These are phyloP conservation scores for Fusarium incarnatum DNA, from an alignment of 2,329 filamentous ascomycete genomes.

Conservation along the genomic window DNA sequence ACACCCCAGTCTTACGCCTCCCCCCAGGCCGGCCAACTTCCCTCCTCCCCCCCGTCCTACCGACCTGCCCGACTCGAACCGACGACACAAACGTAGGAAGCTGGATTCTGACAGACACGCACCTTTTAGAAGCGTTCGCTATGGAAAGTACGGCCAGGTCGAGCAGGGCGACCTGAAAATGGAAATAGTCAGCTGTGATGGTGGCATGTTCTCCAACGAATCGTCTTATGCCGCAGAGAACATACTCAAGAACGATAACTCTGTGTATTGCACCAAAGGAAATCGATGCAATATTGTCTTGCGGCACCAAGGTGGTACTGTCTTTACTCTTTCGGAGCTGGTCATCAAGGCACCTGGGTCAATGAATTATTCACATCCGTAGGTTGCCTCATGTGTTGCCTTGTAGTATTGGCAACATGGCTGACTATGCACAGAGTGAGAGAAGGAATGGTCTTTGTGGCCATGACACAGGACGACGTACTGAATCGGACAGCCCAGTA, in stretches of 20 bases:
- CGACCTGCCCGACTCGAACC: conserved; percentile 60
- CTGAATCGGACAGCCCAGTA: conserved; percentile 79
- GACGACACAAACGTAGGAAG: conserved; percentile 75
- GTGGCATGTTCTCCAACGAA: conserved; percentile 75
- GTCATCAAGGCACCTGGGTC: conserved; percentile 86
- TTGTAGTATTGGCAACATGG: conserved; percentile 19
- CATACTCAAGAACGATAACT: conserved; percentile 82
- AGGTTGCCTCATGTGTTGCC: conserved; percentile 56
- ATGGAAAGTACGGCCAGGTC: conserved; percentile 89
- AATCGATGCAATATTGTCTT: conserved; percentile 88
- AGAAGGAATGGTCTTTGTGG: conserved; percentile 91
- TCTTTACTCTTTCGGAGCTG: conserved; percentile 86
- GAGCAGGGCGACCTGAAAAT: conserved; percentile 83
- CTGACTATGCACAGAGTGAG: conserved; percentile 71
- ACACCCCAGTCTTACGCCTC: conserved; percentile 47
- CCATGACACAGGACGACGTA: conserved; percentile 84
- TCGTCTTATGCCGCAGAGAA: conserved; percentile 78
- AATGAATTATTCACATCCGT: conserved; percentile 85
- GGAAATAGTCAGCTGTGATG: conserved; percentile 91
- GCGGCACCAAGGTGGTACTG: conserved; percentile 80
- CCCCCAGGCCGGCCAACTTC: conserved; percentile 48
- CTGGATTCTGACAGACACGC: conserved; percentile 71
- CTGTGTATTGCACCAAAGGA: conserved; percentile 91
- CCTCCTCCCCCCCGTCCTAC: conserved; percentile 52
- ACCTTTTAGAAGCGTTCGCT: conserved; percentile 73